Evolutionary conservation across 257 asterid species (phyloP).

Genomic region (Osmanthus fragrans): DNA sequence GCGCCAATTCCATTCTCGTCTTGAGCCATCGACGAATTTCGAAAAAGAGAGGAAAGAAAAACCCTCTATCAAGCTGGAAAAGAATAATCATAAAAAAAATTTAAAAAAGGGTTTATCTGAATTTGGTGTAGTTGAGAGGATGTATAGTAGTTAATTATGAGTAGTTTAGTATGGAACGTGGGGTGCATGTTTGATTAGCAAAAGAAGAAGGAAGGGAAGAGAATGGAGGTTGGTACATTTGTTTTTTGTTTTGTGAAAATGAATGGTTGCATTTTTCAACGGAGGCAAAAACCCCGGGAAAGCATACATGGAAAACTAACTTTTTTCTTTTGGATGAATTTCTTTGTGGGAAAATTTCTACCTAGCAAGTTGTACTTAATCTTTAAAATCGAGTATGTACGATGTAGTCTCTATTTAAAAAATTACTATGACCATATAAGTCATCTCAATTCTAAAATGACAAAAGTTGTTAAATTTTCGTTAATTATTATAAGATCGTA

Average conservation of each 20-base stretch:
- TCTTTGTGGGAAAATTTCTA: neutral
- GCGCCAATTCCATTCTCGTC: conserved; percentile 33
- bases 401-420: too few relatives aligned
- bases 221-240: neutral
- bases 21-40: neutral
- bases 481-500: too few relatives aligned
- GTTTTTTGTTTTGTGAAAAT: conserved; percentile 13
- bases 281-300: conserved; percentile 52
- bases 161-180: conserved; percentile 37
- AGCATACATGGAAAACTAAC: conserved; percentile 42
- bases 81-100: neutral
- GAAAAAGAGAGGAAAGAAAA: conserved; percentile 12
- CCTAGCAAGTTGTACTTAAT: too few relatives aligned
- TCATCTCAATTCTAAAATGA: too few relatives aligned
- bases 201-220: conserved; percentile 2
- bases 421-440: too few relatives aligned
- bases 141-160: neutral
- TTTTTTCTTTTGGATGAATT: neutral
- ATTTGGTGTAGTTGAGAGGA: conserved; percentile 21
- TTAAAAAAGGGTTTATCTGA: conserved; percentile 37
- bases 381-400: too few relatives aligned
- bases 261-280: conserved; percentile 35
- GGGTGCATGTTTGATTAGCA: conserved; percentile 48
- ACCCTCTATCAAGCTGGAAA: conserved; percentile 17
- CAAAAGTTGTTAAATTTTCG: too few relatives aligned